Evolutionary conservation across 108 stramenopile genomes (phyloP), one percentile per base, ranked within the genome.

Genomic region (Cyclotella baltica): DNA sequence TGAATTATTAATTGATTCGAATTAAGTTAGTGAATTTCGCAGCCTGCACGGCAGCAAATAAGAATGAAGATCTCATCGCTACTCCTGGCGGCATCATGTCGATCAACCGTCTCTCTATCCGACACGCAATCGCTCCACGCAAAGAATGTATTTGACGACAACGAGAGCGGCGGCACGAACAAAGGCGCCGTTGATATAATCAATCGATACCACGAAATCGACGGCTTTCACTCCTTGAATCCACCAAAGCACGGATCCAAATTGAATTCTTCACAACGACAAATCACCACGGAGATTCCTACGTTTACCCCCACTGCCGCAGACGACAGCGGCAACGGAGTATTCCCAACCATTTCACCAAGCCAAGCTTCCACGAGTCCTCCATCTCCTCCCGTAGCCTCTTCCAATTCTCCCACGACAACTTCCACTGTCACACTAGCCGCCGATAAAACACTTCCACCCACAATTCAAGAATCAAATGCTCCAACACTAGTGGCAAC

Each of bases 51-150:
- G n/a, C n/a, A n/a, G n/a, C n/a, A n/a, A 10, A 52, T 19, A n/a
- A 10, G 4, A 52, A 52, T 52, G 51, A 52, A 52, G 19, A 10
- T 52, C 18, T n/a, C 51, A n/a, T 43, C 40, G 40, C 51, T 52
- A 4, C 51, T 52, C 4, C 51, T 52, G 51, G 51, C 51, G 51
- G 4, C 51, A 52, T 52, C 51, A 52, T 52, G 51, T n/a, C 51
- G n/a, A n/a, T 52, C 51, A 52, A n/a, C n/a, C n/a, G n/a, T n/a
- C n/a, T n/a, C n/a, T 4, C 18, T n/a, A 52, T 52, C 51, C 18
- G n/a, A n/a, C n/a, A 10, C 19, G 11, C 4, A 10, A n/a, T 52
- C 51, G 11, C 51, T 52, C 19, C 51, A 52, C n/a, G 4, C 11
- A 52, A 52, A 52, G 51, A 52, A n/a, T n/a, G 19, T 52, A 10